Evolutionary conservation across 768 basidiomycete genomes (phyloP).

Genomic region (Auricularia heimuer): DNA sequence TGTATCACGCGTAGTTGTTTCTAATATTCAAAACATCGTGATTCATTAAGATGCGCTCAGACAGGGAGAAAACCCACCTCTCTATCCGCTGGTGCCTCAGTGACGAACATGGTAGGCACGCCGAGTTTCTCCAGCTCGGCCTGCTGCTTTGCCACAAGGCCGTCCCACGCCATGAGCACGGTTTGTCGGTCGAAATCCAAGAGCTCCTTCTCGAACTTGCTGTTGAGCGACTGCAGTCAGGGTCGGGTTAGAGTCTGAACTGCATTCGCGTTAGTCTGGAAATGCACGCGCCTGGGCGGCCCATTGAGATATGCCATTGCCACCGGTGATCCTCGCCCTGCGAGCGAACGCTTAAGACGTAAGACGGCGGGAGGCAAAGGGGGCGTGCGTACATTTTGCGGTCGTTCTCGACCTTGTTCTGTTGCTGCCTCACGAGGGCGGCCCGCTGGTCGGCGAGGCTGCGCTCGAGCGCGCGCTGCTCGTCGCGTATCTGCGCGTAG

Average conservation of each 20-base stretch:
- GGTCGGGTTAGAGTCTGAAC: no score
- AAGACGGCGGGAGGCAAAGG: neutral
- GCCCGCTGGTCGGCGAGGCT: conserved; percentile 59
- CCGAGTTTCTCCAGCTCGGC: conserved; percentile 43
- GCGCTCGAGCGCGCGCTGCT: conserved; percentile 61
- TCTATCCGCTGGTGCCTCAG: conserved; percentile 36
- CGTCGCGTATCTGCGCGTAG: conserved; percentile 48
- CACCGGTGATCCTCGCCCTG: conserved; percentile 62
- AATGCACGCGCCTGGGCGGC: conserved; percentile 47
- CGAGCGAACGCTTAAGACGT: neutral
- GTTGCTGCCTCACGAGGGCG: conserved; percentile 51
- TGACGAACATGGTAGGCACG: conserved; percentile 65
- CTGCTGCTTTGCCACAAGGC: conserved; percentile 64
- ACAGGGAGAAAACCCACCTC: conserved; percentile 39
- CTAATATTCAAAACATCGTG: conserved; percentile 25
- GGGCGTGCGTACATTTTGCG: conserved; percentile 38
- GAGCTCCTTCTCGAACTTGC: conserved; percentile 55
- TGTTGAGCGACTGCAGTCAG: conserved; percentile 49
- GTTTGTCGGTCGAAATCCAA: conserved; percentile 60
- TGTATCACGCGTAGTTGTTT: conserved; percentile 62
- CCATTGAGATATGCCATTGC: conserved; percentile 47
- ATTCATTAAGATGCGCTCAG: conserved; percentile 1
- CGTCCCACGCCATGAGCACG: conserved; percentile 67
- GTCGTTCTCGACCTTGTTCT: conserved; percentile 61
- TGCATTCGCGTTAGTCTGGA: no score